Percentiles rank a stretch among this genome's conserved stretches.
Evolutionary conservation across 2,329 filamentous ascomycete genomes (phyloP).

Genomic region (Fusarium oligoseptatum): DNA sequence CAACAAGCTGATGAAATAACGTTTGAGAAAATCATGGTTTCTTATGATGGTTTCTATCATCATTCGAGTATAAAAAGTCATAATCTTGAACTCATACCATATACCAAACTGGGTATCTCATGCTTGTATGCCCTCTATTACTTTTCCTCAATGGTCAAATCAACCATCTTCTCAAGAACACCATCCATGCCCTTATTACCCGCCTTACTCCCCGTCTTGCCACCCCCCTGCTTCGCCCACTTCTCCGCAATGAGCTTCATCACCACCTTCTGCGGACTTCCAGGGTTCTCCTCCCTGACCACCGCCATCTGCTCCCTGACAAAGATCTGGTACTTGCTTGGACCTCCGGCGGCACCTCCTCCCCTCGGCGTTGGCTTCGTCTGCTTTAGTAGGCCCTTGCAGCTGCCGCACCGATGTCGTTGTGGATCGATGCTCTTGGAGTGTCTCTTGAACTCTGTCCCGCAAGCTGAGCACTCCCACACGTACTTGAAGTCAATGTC

Average conservation of each 20-base stretch:
- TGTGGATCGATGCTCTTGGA: constrained; percentile 84
- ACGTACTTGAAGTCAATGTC: constrained; percentile 93
- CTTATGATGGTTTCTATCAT: neutral
- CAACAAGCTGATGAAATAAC: neutral
- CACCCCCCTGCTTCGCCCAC: constrained; percentile 68
- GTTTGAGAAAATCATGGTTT: neutral
- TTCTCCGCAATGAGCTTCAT: constrained; percentile 76
- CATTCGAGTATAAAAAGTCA: neutral
- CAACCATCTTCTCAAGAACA: constrained; percentile 42
- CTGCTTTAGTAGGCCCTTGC: constrained; percentile 79
- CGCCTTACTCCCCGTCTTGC: constrained; percentile 27
- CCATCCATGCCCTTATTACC: constrained; percentile 34
- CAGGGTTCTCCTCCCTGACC: constrained; percentile 69
- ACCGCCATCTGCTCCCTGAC: constrained; percentile 77
- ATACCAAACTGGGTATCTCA: constrained; percentile 17
- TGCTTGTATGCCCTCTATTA: constrained; percentile 11
- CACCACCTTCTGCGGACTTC: constrained; percentile 73
- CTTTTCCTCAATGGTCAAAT: constrained; percentile 44
- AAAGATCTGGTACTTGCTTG: constrained; percentile 63
- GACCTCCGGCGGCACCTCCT: constrained; percentile 15
- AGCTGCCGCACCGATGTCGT: constrained; percentile 82
- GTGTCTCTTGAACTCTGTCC: constrained; percentile 82
- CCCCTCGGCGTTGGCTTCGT: constrained; percentile 77
- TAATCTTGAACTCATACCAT: neutral
- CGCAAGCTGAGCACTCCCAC: constrained; percentile 82